Evolutionary conservation across 2,329 filamentous ascomycete species (phyloP), one percentile per base, ranked within the genome.

Genomic region (Phialophora verrucosa): DNA sequence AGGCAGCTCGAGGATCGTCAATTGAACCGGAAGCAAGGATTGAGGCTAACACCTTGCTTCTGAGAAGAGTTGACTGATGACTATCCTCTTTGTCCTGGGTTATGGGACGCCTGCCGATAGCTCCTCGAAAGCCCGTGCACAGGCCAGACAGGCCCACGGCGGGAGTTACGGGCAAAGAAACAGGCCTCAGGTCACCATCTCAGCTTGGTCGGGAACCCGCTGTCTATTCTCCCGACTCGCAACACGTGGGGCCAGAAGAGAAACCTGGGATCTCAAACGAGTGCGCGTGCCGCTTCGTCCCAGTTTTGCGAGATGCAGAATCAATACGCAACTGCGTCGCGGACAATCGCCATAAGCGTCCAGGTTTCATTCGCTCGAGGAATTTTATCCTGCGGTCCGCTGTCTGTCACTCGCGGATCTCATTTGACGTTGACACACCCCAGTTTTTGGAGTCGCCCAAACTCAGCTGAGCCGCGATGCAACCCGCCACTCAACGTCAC

Each of bases 191-290:
- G 11, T 10, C 53, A 55, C 35, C 53, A 20, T 49, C 58, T 50
- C 44, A 23, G 4, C 31, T 20, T 58, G 4, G 10, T 53, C 59
- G 59, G 47, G 27, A 38, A 20, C 25, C 49, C 59, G 59, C 59
- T 51, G 59, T 53, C 49, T 35, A 35, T 53, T 61, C 10, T 42
- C 14, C 59, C 59, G 59, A 61, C 47, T 23, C 29, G 58, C 44
- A 20, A 60, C 53, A 23, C 53, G 29, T 55, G 53, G 53, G 53
- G 29, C 53, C 20, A 51, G 49, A 51, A 51, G 49, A 51, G 49
- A 51, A 56, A 20, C 53, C 55, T 58, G 31, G 8, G 38, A n/a
- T 17, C 55, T 32, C 55, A 35, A 5, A 44, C 17, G 32, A 12
- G 42, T 4, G 7, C 27, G 11, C 27, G 17, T 31, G 23, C 44